These are phyloP conservation scores for Luffa acutangula DNA, from an alignment of 306 rosid species.

Conservation along the genomic window DNA sequence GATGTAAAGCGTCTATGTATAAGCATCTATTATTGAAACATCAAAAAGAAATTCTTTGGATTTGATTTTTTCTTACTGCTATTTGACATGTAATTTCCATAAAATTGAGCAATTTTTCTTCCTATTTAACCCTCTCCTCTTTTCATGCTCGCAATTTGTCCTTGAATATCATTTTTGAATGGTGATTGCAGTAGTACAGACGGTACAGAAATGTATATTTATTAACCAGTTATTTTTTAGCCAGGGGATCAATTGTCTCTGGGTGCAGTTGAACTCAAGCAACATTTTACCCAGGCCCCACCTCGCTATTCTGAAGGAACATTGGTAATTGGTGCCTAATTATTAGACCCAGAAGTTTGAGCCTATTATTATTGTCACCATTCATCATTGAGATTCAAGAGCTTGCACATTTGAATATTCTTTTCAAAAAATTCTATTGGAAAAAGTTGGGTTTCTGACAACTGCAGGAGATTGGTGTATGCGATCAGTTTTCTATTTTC, in stretches of 20 bases:
- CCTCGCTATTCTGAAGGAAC: constrained; percentile 82
- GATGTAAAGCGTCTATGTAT: background rate
- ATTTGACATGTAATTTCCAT: background rate
- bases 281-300: constrained; percentile 82
- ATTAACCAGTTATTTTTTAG: constrained; percentile 41
- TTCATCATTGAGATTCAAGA: background rate
- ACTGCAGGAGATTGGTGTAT: background rate
- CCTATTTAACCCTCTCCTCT: background rate
- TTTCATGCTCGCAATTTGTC: background rate
- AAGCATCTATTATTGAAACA: background rate
- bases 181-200: constrained; percentile 3
- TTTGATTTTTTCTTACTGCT: background rate
- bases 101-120: background rate
- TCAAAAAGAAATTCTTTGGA: background rate
- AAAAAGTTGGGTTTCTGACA: background rate
- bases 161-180: background rate
- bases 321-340: constrained; percentile 33
- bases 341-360: background rate
- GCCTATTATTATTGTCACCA: background rate
- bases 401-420: background rate
- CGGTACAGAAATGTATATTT: background rate
- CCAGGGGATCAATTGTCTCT: constrained; percentile 44
- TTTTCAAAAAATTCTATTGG: background rate
- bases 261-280: constrained; percentile 40
- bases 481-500: background rate